Evolutionary conservation across 2,329 filamentous ascomycete species (phyloP).

Genomic region (Rhinocladiella similis): DNA sequence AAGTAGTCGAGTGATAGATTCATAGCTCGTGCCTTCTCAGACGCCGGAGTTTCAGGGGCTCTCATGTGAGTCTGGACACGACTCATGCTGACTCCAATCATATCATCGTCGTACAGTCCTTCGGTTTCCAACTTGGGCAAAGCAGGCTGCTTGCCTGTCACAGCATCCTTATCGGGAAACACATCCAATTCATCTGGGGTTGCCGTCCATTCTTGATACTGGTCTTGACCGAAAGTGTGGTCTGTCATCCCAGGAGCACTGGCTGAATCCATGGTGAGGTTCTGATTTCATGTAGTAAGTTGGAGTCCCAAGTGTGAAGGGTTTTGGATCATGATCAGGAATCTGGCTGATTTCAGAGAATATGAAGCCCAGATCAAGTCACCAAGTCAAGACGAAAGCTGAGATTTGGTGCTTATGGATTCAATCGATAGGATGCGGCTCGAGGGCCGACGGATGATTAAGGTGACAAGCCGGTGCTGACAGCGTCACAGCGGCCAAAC

Average conservation of each 20-base stretch:
- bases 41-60: constrained; percentile 57
- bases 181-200: constrained; percentile 4
- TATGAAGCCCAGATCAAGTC: not conserved
- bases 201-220: constrained; percentile 3
- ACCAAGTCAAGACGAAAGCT: not conserved
- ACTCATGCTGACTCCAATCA: constrained; percentile 62
- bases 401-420: not conserved
- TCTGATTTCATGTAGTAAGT: constrained; percentile 17
- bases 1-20: constrained; percentile 34
- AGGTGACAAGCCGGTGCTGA: not conserved
- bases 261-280: constrained; percentile 15
- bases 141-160: not conserved
- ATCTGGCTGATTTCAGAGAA: not conserved
- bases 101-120: constrained; percentile 30
- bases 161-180: constrained; percentile 2
- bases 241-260: constrained; percentile 15
- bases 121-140: constrained; percentile 9
- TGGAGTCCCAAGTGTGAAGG: not conserved
- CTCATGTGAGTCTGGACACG: constrained; percentile 57
- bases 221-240: constrained; percentile 15
- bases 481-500: not conserved
- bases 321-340: not conserved
- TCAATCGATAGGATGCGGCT: not conserved
- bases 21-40: constrained; percentile 59
- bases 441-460: too few species aligned